These are phyloP conservation scores for Pyrus communis DNA, from an alignment of 306 rosid species.

Conservation along the genomic window DNA sequence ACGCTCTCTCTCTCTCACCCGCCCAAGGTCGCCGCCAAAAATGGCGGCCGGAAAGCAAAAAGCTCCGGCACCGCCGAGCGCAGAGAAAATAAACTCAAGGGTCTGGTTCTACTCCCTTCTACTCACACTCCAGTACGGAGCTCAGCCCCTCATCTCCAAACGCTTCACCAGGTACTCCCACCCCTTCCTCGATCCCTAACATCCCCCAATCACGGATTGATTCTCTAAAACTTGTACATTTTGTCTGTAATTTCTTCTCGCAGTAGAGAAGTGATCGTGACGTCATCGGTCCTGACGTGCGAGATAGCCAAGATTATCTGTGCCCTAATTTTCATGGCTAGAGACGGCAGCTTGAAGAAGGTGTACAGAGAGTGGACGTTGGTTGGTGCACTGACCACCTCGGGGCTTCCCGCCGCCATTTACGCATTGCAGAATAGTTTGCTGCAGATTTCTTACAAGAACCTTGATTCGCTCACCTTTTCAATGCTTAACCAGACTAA, in stretches of 20 bases:
- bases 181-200: neutral
- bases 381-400: constrained; percentile 83
- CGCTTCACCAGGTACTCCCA: constrained; percentile 53
- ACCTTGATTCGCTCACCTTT: constrained; percentile 94
- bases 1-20: neutral
- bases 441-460: constrained; percentile 90
- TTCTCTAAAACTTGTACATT: neutral
- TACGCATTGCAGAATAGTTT: constrained; percentile 94
- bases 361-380: constrained; percentile 70
- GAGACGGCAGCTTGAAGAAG: constrained; percentile 61
- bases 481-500: constrained; percentile 95
- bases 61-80: constrained; percentile 17
- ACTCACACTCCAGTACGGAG: constrained; percentile 89
- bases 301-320: constrained; percentile 81
- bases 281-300: constrained; percentile 82
- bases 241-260: neutral
- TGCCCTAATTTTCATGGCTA: constrained; percentile 76
- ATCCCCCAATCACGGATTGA: neutral
- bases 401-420: constrained; percentile 93
- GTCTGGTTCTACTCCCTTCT: constrained; percentile 61
- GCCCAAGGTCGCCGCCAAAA: constrained; percentile 15
- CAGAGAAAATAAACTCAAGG: constrained; percentile 27
- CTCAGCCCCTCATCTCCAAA: constrained; percentile 92
- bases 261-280: constrained; percentile 90
- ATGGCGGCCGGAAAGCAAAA: constrained; percentile 30